These are phyloP conservation scores for Dendrobium catenatum DNA, from an alignment of 106 monocot genomes.

Conservation along the genomic window DNA sequence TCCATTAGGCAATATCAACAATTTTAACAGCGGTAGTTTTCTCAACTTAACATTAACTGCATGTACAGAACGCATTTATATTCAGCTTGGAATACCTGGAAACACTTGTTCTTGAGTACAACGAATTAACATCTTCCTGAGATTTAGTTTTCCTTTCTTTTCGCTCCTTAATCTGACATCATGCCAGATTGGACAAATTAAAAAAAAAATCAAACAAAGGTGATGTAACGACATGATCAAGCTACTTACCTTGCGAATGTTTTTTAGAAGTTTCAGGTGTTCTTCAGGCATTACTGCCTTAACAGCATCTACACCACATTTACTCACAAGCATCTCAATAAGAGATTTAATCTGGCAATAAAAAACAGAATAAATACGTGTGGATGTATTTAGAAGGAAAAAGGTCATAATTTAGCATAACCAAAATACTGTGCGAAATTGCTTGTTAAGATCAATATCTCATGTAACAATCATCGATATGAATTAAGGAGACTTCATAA, in stretches of 20 bases:
- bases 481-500: not conserved
- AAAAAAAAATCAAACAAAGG: not conserved
- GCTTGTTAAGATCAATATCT: not conserved
- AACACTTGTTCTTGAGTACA: constrained; percentile 43
- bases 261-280: constrained; percentile 86
- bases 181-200: not conserved
- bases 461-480: not conserved
- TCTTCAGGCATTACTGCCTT: constrained; percentile 92
- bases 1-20: no score
- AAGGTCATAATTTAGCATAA: not conserved
- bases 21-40: no score
- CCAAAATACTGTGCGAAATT: not conserved
- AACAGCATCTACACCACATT: constrained; percentile 95
- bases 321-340: constrained; percentile 84
- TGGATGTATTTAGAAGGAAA: not conserved
- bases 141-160: constrained; percentile 72
- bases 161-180: constrained; percentile 50
- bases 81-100: constrained; percentile 32
- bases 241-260: constrained; percentile 71
- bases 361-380: not conserved
- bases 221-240: not conserved
- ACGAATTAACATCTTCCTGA: constrained; percentile 39
- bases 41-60: not conserved
- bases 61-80: not conserved
- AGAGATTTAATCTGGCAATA: constrained; percentile 64